Percentiles rank a stretch among this genome's conserved stretches.
phyloP scores from a whole-genome alignment of 2,329 filamentous ascomycete genomes.

The Colletotrichum tamarilloi region DNA sequence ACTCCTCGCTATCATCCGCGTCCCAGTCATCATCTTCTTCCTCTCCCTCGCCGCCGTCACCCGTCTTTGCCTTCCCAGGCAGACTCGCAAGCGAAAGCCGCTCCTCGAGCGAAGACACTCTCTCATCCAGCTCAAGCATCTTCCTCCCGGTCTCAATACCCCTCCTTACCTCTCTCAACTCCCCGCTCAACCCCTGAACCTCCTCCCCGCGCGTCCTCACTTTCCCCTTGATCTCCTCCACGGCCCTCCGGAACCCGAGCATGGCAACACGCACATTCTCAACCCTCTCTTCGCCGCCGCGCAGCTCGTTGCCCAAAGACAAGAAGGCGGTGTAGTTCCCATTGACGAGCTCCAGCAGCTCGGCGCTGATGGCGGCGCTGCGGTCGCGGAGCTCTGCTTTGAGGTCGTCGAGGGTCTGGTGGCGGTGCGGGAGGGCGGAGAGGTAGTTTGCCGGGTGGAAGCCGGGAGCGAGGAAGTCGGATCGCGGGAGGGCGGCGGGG shows the following conservation, averaged over 20 bases:
- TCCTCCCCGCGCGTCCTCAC: conserved; percentile 74
- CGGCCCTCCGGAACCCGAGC: conserved; percentile 84
- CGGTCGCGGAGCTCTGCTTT: conserved; percentile 86
- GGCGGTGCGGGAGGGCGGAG: conserved; percentile 81
- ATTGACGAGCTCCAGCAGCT: conserved; percentile 95
- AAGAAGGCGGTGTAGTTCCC: conserved; percentile 94
- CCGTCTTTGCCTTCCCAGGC: conserved; percentile 39
- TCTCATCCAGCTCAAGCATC: conserved; percentile 75
- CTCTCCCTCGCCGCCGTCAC: conserved; percentile 41
- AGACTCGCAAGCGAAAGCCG: conserved; percentile 65
- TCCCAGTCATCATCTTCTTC: conserved; percentile 55
- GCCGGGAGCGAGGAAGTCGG: conserved; percentile 80
- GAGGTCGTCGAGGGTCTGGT: conserved; percentile 96
- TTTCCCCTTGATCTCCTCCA: conserved; percentile 76
- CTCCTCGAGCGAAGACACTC: conserved; percentile 72
- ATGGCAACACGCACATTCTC: conserved; percentile 91
- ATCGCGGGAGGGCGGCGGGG: conserved; percentile 83
- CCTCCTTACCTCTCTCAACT: conserved; percentile 72
- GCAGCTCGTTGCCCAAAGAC: conserved; percentile 81
- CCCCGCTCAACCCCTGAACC: conserved; percentile 69
- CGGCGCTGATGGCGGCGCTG: conserved; percentile 81
- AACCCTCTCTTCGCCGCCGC: conserved; percentile 89
- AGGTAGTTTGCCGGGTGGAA: conserved; percentile 89
- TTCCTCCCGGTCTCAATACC: conserved; percentile 71
- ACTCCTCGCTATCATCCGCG: conserved; percentile 43